phyloP scores from a whole-genome alignment of 2,329 filamentous ascomycete species.

The Neofusicoccum kwambonambiense region DNA sequence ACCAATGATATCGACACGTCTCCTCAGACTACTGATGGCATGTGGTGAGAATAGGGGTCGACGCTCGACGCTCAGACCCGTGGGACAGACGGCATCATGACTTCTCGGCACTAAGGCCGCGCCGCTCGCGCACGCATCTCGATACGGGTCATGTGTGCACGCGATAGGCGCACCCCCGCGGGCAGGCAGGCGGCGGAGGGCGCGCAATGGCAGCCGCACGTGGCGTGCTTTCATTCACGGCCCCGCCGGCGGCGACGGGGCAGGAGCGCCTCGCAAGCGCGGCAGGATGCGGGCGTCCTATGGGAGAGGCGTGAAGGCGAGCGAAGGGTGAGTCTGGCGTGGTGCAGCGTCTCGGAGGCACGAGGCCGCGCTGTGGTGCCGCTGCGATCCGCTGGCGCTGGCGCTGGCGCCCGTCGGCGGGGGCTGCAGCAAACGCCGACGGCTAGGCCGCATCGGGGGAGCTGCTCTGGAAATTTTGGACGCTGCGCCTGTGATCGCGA shows the following conservation, averaged over 20 bases:
- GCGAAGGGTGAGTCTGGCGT: background rate
- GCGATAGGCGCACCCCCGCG: no score
- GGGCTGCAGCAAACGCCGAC: slow-evolving; percentile 11
- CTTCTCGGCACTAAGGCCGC: background rate
- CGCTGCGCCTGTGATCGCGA: background rate
- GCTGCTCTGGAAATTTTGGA: slow-evolving; percentile 19
- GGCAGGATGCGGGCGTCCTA: slow-evolving; percentile 6
- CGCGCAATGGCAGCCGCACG: background rate
- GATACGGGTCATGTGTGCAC: slow-evolving; percentile 4
- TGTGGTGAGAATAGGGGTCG: slow-evolving; percentile 12
- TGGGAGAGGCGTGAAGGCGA: background rate
- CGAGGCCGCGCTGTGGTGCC: background rate
- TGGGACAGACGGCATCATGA: background rate
- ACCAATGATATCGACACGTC: slow-evolving; percentile 19
- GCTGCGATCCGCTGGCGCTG: slow-evolving; percentile 2
- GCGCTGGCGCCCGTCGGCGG: background rate
- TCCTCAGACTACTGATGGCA: slow-evolving; percentile 2
- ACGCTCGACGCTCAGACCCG: slow-evolving; percentile 9
- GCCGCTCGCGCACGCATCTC: background rate
- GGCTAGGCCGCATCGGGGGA: slow-evolving; percentile 7
- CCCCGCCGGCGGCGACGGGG: background rate
- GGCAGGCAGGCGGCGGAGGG: background rate
- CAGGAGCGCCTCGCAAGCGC: background rate
- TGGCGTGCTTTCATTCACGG: slow-evolving; percentile 11
- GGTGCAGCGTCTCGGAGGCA: background rate